These are phyloP conservation scores for Fusarium succisae DNA, from an alignment of 2,329 filamentous ascomycete genomes.

Conservation along the genomic window DNA sequence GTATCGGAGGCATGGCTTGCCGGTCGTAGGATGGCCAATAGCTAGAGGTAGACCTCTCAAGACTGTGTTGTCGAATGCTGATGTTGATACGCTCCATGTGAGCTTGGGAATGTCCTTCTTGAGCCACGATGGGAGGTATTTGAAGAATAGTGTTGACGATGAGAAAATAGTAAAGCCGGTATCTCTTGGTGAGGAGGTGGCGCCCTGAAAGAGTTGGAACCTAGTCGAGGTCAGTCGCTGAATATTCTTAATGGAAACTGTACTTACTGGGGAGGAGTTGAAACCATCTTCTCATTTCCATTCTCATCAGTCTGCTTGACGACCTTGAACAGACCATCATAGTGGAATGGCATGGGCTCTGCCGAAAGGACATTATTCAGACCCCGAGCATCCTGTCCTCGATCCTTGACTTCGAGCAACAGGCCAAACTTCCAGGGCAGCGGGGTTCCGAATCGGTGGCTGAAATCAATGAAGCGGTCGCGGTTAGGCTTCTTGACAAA, in stretches of 20 bases:
- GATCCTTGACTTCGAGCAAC: constrained; percentile 61
- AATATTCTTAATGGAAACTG: fast-evolving
- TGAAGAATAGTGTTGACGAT: constrained; percentile 59
- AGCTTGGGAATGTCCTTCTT: constrained; percentile 49
- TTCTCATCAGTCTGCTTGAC: constrained; percentile 50
- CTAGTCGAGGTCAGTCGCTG: constrained; percentile 31
- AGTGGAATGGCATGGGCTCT: constrained; percentile 67
- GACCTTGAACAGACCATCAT: constrained; percentile 66
- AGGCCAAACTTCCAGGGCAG: constrained; percentile 64
- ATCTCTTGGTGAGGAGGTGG: constrained; percentile 56
- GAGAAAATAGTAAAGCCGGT: constrained; percentile 66
- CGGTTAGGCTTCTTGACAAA: constrained; percentile 58
- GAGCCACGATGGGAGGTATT: constrained; percentile 53
- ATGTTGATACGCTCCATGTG: constrained; percentile 61
- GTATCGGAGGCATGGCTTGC: constrained; percentile 60
- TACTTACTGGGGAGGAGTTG: constrained; percentile 55
- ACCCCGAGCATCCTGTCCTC: constrained; percentile 52
- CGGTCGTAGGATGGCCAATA: constrained; percentile 55
- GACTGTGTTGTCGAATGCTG: constrained; percentile 56
- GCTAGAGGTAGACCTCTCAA: constrained; percentile 57
- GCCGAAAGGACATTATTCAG: constrained; percentile 63
- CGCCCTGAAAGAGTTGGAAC: constrained; percentile 63
- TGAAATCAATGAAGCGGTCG: constrained; percentile 57
- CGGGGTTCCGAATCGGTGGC: constrained; percentile 57
- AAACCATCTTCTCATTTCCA: constrained; percentile 52